A percentile compares a stretch with the other conserved stretches of the same genome.
These are phyloP conservation scores for Epichloe sp. DNA, from an alignment of 2,329 filamentous ascomycete genomes.

Conservation along the genomic window DNA sequence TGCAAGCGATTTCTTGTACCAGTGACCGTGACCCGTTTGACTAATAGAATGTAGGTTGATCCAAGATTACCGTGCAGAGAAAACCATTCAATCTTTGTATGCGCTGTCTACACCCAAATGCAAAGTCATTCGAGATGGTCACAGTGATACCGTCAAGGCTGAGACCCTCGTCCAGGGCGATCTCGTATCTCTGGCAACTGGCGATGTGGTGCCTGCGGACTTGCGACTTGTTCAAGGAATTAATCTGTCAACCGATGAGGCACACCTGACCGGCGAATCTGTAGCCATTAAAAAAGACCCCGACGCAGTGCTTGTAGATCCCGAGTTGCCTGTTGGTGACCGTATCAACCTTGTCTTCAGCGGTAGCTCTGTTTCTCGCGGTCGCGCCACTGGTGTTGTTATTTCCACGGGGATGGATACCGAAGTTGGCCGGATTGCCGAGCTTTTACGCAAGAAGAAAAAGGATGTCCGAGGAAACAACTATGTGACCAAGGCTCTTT, in stretches of 20 bases:
- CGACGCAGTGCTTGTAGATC: constrained; percentile 38
- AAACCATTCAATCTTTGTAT: constrained; percentile 47
- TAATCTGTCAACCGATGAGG: constrained; percentile 66
- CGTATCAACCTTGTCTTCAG: constrained; percentile 59
- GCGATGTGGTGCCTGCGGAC: constrained; percentile 59
- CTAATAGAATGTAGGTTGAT: constrained; percentile 28
- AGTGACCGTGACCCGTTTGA: neutral
- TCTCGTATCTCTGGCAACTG: constrained; percentile 46
- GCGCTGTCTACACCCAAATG: constrained; percentile 45
- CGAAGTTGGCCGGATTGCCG: constrained; percentile 65
- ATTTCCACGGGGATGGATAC: constrained; percentile 60
- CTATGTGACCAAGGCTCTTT: constrained; percentile 31
- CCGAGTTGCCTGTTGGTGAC: constrained; percentile 51
- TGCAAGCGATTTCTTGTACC: neutral
- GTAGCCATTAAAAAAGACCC: constrained; percentile 53
- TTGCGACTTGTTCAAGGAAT: constrained; percentile 51
- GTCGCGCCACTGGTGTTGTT: constrained; percentile 56
- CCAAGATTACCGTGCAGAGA: constrained; percentile 48
- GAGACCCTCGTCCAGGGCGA: constrained; percentile 53
- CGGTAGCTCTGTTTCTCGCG: constrained; percentile 58
- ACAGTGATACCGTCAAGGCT: constrained; percentile 37
- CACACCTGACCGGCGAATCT: constrained; percentile 61
- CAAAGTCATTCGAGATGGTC: constrained; percentile 42
- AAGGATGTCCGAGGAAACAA: constrained; percentile 26
- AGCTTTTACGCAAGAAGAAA: constrained; percentile 46